Conservation (phyloP, 2,329 filamentous ascomycete species). For the Plectosphaerella cucumerina region DNA sequence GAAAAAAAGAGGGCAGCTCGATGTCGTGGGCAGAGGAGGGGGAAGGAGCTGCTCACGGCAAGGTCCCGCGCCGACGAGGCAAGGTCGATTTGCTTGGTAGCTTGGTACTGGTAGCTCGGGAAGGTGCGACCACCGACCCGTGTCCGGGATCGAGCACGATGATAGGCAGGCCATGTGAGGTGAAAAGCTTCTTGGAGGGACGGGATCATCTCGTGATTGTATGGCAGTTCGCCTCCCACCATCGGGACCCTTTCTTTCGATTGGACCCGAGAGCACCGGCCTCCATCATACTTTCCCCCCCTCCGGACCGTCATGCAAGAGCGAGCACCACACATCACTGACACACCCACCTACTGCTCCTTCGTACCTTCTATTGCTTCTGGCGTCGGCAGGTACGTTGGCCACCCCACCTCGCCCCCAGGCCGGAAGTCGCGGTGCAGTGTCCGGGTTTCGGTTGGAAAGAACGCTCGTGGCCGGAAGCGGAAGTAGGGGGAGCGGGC, state of each 20-base stretch:
- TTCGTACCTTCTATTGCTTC: too few relatives aligned
- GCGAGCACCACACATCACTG: not conserved
- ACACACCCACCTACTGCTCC: too few relatives aligned
- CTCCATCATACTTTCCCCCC: not conserved
- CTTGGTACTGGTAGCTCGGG: too few relatives aligned
- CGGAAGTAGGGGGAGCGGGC: not conserved
- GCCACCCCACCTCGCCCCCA: too few relatives aligned
- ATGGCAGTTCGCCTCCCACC: not conserved
- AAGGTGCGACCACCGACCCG: too few relatives aligned
- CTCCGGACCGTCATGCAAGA: not conserved
- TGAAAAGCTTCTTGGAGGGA: not conserved
- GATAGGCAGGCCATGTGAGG: not conserved
- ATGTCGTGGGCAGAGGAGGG: too few relatives aligned
- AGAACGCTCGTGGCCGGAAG: not conserved
- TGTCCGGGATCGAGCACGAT: not conserved
- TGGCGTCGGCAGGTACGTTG: too few relatives aligned
- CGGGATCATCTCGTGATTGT: not conserved
- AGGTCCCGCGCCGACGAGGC: too few relatives aligned
- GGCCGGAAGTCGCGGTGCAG: not conserved
- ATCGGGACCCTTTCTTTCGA: not conserved
- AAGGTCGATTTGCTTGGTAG: too few relatives aligned
- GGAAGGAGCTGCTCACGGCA: too few relatives aligned
- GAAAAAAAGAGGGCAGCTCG: too few relatives aligned
- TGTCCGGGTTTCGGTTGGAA: not conserved
- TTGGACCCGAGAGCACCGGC: not conserved